phyloP scores from a whole-genome alignment of 106 monocot genomes.

The Xerophyta viscosa region DNA sequence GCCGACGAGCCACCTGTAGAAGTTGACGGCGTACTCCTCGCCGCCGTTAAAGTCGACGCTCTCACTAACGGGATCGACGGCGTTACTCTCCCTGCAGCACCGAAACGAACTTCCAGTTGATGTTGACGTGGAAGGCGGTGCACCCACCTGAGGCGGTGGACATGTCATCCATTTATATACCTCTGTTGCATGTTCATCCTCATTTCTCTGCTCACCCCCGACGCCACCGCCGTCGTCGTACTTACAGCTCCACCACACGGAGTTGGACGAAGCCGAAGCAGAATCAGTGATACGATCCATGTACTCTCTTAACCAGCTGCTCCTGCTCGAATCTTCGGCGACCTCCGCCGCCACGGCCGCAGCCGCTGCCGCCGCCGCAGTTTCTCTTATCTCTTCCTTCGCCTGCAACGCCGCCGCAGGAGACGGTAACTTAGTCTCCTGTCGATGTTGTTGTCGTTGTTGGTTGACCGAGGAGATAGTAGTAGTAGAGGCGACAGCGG shows the following conservation, averaged over 20 bases:
- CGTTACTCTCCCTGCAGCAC: not conserved
- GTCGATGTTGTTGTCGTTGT: not conserved
- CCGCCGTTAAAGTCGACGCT: too few relatives aligned
- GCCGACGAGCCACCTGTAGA: too few relatives aligned
- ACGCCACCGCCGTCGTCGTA: conserved; percentile 9
- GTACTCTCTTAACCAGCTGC: conserved; percentile 46
- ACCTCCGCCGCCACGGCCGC: conserved; percentile 41
- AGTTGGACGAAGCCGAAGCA: conserved; percentile 63
- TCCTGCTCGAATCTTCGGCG: conserved; percentile 6
- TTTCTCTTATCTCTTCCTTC: not conserved
- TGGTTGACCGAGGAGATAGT: not conserved
- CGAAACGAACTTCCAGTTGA: not conserved
- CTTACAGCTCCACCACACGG: conserved; percentile 41
- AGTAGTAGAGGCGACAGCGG: not conserved
- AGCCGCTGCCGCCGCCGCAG: conserved; percentile 57
- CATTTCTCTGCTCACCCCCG: not conserved
- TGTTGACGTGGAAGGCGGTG: not conserved
- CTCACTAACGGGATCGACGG: too few relatives aligned
- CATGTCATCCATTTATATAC: not conserved
- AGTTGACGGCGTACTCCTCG: too few relatives aligned
- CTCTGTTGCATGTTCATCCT: not conserved
- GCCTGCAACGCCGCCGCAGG: not conserved
- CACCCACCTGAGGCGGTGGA: not conserved
- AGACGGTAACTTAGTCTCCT: not conserved
- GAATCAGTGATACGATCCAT: conserved; percentile 48